Conservation (phyloP, 139 green algal genomes). For the Asterochloris sp. region DNA sequence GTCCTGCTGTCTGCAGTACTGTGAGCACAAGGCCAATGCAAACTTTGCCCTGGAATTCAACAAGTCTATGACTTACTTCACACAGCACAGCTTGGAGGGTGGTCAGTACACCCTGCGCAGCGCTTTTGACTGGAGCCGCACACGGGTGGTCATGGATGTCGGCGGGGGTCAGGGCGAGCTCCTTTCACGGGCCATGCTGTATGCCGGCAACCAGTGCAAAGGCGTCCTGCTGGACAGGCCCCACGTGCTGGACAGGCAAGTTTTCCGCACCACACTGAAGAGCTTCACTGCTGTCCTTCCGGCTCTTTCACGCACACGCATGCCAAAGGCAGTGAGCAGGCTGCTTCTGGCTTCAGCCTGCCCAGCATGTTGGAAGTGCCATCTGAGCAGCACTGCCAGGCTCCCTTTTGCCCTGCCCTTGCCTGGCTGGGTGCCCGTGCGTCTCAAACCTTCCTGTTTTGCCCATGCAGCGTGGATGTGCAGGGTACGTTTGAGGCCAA, state of each 20-base stretch:
- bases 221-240: constrained; percentile 27
- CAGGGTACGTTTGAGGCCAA: constrained; percentile 27
- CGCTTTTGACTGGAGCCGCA: constrained; percentile 18
- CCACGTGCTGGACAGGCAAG: constrained; percentile 24
- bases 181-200: constrained; percentile 22
- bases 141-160: constrained; percentile 30
- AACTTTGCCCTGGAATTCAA: constrained; percentile 25
- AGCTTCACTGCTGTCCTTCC: neutral
- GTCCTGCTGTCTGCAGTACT: constrained; percentile 23
- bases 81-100: constrained; percentile 25
- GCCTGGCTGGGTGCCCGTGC: neutral
- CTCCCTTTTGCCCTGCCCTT: too few species aligned
- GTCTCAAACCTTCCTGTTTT: neutral
- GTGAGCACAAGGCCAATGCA: constrained; percentile 20
- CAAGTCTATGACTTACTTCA: constrained; percentile 35
- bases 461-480: constrained; percentile 24
- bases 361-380: too few species aligned
- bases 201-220: neutral
- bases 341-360: too few species aligned
- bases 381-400: too few species aligned
- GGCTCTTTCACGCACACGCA: neutral
- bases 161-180: constrained; percentile 26
- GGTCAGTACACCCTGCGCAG: constrained; percentile 15
- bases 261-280: neutral
- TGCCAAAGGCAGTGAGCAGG: neutral